phyloP scores from a whole-genome alignment of 2,329 filamentous ascomycete genomes.

The Talaromyces atroroseus region DNA sequence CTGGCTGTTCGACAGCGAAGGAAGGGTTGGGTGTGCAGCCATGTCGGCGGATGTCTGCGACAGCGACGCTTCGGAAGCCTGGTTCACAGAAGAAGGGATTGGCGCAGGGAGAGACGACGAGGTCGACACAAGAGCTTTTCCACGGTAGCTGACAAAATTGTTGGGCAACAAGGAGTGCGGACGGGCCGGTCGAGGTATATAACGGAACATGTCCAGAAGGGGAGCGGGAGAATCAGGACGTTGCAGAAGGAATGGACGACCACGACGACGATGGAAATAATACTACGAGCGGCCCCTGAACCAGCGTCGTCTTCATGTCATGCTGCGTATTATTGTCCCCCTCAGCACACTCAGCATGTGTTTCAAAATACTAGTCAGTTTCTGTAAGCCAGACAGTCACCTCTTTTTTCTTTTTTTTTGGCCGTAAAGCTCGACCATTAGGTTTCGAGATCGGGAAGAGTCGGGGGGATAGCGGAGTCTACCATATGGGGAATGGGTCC shows the following conservation, averaged over 20 bases:
- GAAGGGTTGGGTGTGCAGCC: background rate
- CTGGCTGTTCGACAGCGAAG: slow-evolving; percentile 7
- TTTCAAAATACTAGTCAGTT: slow-evolving; percentile 2
- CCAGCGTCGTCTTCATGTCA: background rate
- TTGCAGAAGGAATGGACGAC: background rate
- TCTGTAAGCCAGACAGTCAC: background rate
- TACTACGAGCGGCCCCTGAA: slow-evolving; percentile 2
- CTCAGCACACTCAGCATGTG: background rate
- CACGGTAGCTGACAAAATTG: background rate
- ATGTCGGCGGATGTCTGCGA: slow-evolving; percentile 4
- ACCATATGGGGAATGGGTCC: slow-evolving; percentile 7
- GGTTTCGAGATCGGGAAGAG: slow-evolving; percentile 24
- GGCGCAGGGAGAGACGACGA: slow-evolving; percentile 9
- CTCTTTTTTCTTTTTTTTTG: background rate
- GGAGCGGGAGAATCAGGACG: background rate
- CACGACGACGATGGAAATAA: background rate
- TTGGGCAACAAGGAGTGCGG: background rate
- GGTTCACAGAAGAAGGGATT: slow-evolving; percentile 12
- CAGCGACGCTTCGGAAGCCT: slow-evolving; percentile 10
- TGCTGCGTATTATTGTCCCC: background rate
- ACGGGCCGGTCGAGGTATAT: slow-evolving; percentile 11
- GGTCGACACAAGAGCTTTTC: slow-evolving; percentile 8
- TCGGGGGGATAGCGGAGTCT: slow-evolving; percentile 17
- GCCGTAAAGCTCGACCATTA: slow-evolving; percentile 21
- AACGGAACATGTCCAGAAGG: slow-evolving; percentile 12